A percentile compares a stretch with the other conserved stretches of the same genome.
Evolutionary conservation across 2,329 filamentous ascomycete genomes (phyloP).

Genomic region (Arachnomyces sp.): DNA sequence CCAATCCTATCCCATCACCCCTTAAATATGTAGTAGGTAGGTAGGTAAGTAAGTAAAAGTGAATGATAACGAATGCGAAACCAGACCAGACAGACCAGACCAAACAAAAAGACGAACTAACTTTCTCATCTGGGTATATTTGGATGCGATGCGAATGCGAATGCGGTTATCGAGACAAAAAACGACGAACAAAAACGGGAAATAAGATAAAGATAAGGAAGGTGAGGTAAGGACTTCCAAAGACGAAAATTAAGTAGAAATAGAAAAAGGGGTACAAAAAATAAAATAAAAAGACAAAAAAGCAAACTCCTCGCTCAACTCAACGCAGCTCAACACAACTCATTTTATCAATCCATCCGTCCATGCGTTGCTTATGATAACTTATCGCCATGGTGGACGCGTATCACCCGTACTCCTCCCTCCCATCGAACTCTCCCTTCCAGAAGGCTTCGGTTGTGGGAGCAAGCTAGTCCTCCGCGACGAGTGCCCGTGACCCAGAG

Average conservation of each 20-base stretch:
- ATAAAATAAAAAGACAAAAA: no score
- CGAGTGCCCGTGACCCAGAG: constrained; percentile 32
- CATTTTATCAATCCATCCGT: background rate
- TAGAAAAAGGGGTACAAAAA: background rate
- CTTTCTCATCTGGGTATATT: no score
- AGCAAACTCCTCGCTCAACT: no score
- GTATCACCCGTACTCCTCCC: constrained; percentile 20
- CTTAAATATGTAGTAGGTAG: no score
- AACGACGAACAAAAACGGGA: constrained; percentile 13
- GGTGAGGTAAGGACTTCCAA: background rate
- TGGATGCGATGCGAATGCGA: no score
- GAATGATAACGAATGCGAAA: no score
- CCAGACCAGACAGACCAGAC: no score
- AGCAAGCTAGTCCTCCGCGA: constrained; percentile 33
- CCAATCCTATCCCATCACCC: no score
- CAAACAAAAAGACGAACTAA: no score
- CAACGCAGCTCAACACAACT: background rate
- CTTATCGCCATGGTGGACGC: constrained; percentile 30
- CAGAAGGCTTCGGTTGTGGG: constrained; percentile 27
- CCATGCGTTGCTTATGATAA: background rate
- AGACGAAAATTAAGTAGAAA: no score
- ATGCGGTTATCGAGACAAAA: constrained; percentile 8
- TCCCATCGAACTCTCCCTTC: constrained; percentile 21
- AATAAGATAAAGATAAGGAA: constrained; percentile 1
- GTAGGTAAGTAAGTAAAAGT: no score